Conservation (phyloP, 495 filamentous ascomycete genomes). For the Aspergillus biplanus region DNA sequence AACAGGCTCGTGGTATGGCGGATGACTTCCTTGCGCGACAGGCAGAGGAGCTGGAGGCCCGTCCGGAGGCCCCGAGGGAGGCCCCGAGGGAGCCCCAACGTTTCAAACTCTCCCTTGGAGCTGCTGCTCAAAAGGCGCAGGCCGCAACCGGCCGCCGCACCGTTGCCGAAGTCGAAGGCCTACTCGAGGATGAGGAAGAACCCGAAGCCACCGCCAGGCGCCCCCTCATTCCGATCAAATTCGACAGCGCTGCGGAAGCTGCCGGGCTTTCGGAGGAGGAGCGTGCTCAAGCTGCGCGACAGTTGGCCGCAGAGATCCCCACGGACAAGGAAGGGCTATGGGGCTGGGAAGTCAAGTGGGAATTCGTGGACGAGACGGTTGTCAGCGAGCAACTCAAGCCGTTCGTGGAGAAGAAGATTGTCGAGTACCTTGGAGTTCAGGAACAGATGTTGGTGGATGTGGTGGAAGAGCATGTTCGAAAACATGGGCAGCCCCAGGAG, state of each 20-base stretch:
- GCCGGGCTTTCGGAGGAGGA: slow-evolving; percentile 82
- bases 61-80: slow-evolving; percentile 57
- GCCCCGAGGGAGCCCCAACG: slow-evolving; percentile 74
- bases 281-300: slow-evolving; percentile 72
- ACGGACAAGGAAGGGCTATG: slow-evolving; percentile 85
- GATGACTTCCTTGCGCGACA: slow-evolving; percentile 92
- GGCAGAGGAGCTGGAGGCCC: slow-evolving; percentile 76
- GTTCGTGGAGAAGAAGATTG: slow-evolving; percentile 97
- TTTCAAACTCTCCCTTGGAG: slow-evolving; percentile 92
- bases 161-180: slow-evolving; percentile 88
- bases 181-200: slow-evolving; percentile 94
- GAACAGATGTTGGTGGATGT: slow-evolving; percentile 95
- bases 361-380: slow-evolving; percentile 83
- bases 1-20: slow-evolving; percentile 82
- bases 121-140: slow-evolving; percentile 80
- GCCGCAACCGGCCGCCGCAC: slow-evolving; percentile 76
- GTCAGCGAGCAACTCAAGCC: slow-evolving; percentile 87
- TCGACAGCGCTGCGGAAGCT: slow-evolving; percentile 73
- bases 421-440: slow-evolving; percentile 94
- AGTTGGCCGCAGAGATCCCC: slow-evolving; percentile 88
- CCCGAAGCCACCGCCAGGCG: slow-evolving; percentile 70
- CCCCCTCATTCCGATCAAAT: slow-evolving; percentile 88
- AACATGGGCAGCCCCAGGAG: slow-evolving; percentile 74
- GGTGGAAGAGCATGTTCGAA: slow-evolving; percentile 84
- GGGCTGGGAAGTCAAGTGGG: slow-evolving; percentile 92